These are phyloP conservation scores for Symbiodinium natans DNA, from an alignment of 73 alveolate genomes.

Conservation along the genomic window DNA sequence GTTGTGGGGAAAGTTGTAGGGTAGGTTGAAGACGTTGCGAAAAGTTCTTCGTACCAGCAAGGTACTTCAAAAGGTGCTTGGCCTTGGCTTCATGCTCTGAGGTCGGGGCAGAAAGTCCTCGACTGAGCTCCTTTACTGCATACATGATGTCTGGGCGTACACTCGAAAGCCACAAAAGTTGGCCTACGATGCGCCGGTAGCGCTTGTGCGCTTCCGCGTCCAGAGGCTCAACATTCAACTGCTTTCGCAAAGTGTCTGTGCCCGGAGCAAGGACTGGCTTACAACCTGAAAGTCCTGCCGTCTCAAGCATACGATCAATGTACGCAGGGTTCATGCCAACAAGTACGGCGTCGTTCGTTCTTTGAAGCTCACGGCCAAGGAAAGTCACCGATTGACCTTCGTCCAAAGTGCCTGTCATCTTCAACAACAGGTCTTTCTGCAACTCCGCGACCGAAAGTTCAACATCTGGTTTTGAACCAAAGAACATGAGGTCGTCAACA, in stretches of 20 bases:
- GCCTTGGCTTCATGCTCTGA: not conserved
- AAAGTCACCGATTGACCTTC: not conserved
- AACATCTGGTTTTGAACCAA: no score
- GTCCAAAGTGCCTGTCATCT: not conserved
- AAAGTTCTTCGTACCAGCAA: not conserved
- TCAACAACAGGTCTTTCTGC: not conserved
- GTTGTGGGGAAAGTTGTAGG: not conserved
- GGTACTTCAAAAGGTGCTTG: not conserved
- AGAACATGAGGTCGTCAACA: not conserved
- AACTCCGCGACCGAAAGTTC: not conserved
- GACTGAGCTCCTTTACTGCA: not conserved
- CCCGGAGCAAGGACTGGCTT: not conserved
- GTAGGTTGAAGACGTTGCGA: not conserved
- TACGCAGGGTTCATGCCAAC: not conserved
- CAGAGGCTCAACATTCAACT: not conserved
- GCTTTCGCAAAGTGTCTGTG: not conserved
- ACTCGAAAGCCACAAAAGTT: not conserved
- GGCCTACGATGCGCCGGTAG: not conserved
- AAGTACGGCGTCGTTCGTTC: not conserved
- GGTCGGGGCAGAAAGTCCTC: not conserved
- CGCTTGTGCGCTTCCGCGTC: not conserved
- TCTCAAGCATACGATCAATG: not conserved
- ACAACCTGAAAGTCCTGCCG: not conserved
- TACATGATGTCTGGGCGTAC: not conserved
- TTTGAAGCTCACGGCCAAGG: not conserved